Percentiles rank a stretch among this genome's conserved stretches.
phyloP scores from a whole-genome alignment of 1,284 basidiomycete genomes.

The Caloboletus inedulis region DNA sequence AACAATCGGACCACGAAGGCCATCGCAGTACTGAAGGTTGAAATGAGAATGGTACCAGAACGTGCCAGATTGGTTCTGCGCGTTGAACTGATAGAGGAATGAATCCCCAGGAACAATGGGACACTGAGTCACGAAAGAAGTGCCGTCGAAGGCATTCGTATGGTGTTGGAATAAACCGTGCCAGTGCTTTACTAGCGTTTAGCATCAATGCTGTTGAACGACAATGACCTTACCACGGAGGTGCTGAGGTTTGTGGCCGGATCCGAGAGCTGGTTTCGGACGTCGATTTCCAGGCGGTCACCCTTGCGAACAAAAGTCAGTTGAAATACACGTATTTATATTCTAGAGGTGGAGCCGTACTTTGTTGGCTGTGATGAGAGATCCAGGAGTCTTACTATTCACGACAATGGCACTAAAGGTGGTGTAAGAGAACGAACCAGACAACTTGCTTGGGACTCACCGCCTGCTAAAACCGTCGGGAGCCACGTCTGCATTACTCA shows the following conservation, averaged over 20 bases:
- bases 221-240: constrained; percentile 28
- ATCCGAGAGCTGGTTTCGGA: constrained; percentile 29
- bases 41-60: constrained; percentile 50
- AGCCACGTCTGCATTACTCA: constrained; percentile 28
- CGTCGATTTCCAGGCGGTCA: constrained; percentile 25
- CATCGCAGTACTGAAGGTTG: constrained; percentile 33
- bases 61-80: constrained; percentile 36
- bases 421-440: neutral
- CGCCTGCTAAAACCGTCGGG: constrained; percentile 34
- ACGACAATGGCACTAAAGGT: constrained; percentile 24
- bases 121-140: constrained; percentile 44
- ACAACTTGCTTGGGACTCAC: constrained; percentile 2
- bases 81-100: constrained; percentile 41
- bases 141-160: constrained; percentile 27
- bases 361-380: constrained; percentile 25
- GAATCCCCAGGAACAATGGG: constrained; percentile 39
- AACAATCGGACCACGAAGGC: constrained; percentile 30
- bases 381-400: constrained; percentile 25
- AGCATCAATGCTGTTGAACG: constrained; percentile 12
- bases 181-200: constrained; percentile 31
- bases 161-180: constrained; percentile 35
- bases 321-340: constrained; percentile 14
- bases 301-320: constrained; percentile 37
- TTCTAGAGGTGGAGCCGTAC: constrained; percentile 32
- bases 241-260: constrained; percentile 31